Conservation (phyloP, 306 rosid species). For the Glycine latifolia region DNA sequence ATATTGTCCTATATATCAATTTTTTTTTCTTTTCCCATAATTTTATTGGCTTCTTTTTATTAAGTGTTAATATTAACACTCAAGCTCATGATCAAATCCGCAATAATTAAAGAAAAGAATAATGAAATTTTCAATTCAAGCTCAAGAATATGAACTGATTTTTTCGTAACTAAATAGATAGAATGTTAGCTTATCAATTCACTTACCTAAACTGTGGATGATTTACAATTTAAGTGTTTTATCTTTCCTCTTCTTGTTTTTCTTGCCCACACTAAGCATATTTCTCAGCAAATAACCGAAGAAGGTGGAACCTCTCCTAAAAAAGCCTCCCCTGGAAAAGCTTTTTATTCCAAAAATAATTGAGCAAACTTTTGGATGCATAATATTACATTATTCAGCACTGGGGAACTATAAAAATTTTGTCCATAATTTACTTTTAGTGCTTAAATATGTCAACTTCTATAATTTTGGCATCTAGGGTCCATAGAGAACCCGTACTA, state of each 20-base stretch:
- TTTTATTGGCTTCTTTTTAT: not conserved
- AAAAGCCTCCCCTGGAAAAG: too few relatives aligned
- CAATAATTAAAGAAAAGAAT: not conserved
- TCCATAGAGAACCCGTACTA: not conserved
- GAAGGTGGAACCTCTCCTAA: too few relatives aligned
- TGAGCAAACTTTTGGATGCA: too few relatives aligned
- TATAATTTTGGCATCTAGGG: not conserved
- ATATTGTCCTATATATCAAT: too few relatives aligned
- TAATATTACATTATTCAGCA: too few relatives aligned
- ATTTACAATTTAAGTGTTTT: too few relatives aligned
- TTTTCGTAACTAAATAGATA: not conserved
- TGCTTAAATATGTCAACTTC: not conserved
- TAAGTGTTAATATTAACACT: not conserved
- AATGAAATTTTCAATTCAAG: not conserved
- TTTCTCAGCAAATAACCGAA: too few relatives aligned
- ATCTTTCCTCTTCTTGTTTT: not conserved
- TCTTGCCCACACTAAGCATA: not conserved
- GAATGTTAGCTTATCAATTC: not conserved
- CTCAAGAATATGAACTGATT: not conserved
- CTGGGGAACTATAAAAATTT: not conserved
- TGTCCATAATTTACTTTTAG: not conserved
- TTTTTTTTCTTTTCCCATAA: too few relatives aligned
- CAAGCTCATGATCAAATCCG: not conserved
- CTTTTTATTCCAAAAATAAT: too few relatives aligned
- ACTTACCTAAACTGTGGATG: not conserved